Conservation (phyloP, 1,284 basidiomycete species). For the Boletus sp. region DNA sequence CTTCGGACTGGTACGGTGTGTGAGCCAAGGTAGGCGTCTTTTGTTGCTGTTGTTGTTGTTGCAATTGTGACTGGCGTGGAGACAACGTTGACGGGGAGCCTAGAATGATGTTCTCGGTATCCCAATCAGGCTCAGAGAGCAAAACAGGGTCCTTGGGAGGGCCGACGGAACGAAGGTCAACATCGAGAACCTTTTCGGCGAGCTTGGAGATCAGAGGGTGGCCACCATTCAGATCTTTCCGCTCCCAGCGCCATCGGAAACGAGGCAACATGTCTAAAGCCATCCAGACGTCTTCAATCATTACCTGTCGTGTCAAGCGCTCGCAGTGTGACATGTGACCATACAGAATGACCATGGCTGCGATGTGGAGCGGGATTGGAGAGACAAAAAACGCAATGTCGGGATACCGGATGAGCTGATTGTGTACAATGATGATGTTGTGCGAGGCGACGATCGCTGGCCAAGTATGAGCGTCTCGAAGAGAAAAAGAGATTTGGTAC, state of each 20-base stretch:
- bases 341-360: conserved; percentile 82
- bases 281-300: conserved; percentile 75
- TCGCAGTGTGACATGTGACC: conserved; percentile 76
- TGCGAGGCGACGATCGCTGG: conserved; percentile 77
- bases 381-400: conserved; percentile 83
- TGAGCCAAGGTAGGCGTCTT: conserved; percentile 44
- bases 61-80: conserved; percentile 29
- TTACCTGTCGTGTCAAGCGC: conserved; percentile 55
- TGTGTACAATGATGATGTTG: conserved; percentile 78
- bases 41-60: conserved; percentile 33
- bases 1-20: conserved; percentile 21
- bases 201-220: conserved; percentile 78
- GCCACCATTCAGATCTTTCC: conserved; percentile 69
- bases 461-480: conserved; percentile 6
- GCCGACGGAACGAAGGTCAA: conserved; percentile 58
- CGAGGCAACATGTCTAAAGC: conserved; percentile 80
- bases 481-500: conserved; percentile 17
- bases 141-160: conserved; percentile 56
- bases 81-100: conserved; percentile 30
- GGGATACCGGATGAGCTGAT: conserved; percentile 73
- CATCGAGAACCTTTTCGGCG: conserved; percentile 70
- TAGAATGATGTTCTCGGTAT: conserved; percentile 40
- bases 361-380: conserved; percentile 78
- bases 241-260: conserved; percentile 84
- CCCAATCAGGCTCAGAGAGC: conserved; percentile 68